A percentile compares a stretch with the other conserved stretches of the same genome.
Conservation (phyloP, 2,329 filamentous ascomycete species). For the Bipolaris bicolor region DNA sequence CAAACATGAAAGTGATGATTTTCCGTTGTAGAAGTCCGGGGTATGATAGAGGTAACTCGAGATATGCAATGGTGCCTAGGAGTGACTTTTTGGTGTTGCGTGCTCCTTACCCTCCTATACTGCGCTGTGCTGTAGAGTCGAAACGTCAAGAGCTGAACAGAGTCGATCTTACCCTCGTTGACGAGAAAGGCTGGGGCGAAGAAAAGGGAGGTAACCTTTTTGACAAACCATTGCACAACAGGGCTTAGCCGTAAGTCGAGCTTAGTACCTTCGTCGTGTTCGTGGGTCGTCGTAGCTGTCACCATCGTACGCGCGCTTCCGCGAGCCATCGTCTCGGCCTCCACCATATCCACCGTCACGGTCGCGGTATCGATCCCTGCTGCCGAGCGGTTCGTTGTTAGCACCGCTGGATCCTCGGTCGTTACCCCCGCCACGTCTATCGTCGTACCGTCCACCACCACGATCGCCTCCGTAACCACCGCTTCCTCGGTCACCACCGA, state of each 20-base stretch:
- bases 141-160: slow-evolving; percentile 25
- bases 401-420: slow-evolving; percentile 66
- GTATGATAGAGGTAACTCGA: not conserved
- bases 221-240: slow-evolving; percentile 46
- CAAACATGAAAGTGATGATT: not conserved
- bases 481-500: slow-evolving; percentile 45
- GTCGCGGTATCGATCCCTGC: slow-evolving; percentile 56
- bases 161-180: slow-evolving; percentile 46
- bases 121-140: slow-evolving; percentile 22
- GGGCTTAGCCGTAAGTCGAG: slow-evolving; percentile 22
- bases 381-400: slow-evolving; percentile 82
- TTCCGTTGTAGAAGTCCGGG: not conserved
- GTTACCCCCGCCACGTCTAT: slow-evolving; percentile 23
- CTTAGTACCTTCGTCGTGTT: slow-evolving; percentile 65
- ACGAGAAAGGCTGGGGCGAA: slow-evolving; percentile 40
- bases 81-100: not conserved
- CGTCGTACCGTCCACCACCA: slow-evolving; percentile 33
- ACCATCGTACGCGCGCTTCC: slow-evolving; percentile 66
- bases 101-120: slow-evolving; percentile 36
- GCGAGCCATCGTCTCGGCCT: slow-evolving; percentile 50
- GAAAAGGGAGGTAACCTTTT: slow-evolving; percentile 45
- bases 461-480: slow-evolving; percentile 34
- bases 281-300: slow-evolving; percentile 78
- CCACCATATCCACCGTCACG: slow-evolving; percentile 29
- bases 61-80: not conserved